A percentile compares a stretch with the other conserved stretches of the same genome.
These are phyloP conservation scores for Tritrichomonas musculus DNA, from an alignment of 208 protist genomes.

Conservation along the genomic window DNA sequence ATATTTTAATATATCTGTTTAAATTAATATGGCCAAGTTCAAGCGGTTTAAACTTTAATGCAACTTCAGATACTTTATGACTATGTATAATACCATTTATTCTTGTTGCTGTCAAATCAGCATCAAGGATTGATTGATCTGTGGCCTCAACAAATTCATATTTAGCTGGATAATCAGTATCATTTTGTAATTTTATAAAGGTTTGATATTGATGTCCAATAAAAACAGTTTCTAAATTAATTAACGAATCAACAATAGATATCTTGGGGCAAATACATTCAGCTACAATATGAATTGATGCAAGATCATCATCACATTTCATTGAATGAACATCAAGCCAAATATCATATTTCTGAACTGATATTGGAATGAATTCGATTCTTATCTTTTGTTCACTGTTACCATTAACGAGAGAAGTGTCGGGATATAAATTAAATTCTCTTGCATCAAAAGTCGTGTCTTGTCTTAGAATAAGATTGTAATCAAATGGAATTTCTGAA, in stretches of 20 bases:
- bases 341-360: background rate
- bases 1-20: background rate
- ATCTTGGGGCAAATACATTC: conserved; percentile 9
- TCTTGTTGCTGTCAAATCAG: background rate
- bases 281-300: background rate
- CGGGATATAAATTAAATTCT: background rate
- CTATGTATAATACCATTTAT: background rate
- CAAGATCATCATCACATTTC: background rate
- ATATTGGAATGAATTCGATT: conserved; percentile 6
- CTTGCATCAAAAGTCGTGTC: background rate
- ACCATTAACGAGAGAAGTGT: background rate
- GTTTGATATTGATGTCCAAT: background rate
- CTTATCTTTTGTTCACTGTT: background rate
- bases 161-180: conserved; percentile 6
- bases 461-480: background rate
- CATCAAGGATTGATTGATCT: background rate
- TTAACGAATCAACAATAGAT: background rate
- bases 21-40: background rate
- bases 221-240: background rate
- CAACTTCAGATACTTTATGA: background rate
- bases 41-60: background rate
- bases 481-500: conserved; percentile 5
- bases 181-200: background rate
- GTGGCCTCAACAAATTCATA: background rate
- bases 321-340: background rate